Conservation (phyloP, 2,329 filamentous ascomycete genomes). For the Cladobotryum protrusum region DNA sequence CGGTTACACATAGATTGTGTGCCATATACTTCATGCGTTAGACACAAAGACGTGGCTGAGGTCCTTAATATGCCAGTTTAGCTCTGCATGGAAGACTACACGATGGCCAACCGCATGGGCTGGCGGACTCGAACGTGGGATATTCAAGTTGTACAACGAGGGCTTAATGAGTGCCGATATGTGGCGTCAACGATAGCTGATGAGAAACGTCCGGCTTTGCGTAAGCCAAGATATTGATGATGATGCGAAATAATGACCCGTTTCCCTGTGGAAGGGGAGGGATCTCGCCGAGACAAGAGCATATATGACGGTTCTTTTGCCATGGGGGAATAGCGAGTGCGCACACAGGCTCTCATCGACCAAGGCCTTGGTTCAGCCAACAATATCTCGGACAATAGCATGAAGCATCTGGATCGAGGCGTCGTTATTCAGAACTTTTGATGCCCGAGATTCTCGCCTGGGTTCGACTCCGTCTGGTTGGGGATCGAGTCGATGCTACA, state of each 20-base stretch:
- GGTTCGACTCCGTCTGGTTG: conserved; percentile 2
- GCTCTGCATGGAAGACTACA: neutral
- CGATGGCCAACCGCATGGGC: no score
- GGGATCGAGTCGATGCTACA: conserved; percentile 5
- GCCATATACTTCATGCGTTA: neutral
- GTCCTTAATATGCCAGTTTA: conserved; percentile 11
- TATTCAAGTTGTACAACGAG: neutral
- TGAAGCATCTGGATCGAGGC: neutral
- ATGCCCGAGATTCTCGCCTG: neutral
- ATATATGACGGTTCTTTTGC: neutral
- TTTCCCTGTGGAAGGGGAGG: neutral
- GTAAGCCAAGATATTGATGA: neutral
- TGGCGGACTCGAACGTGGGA: neutral
- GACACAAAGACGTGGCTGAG: conserved; percentile 7
- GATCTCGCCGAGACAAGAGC: neutral
- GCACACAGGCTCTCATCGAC: no score
- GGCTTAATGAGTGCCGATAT: neutral
- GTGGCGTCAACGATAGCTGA: neutral
- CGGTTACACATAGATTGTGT: conserved; percentile 11
- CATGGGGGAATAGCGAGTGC: no score
- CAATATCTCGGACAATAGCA: no score
- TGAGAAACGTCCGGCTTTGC: neutral
- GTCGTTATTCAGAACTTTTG: neutral
- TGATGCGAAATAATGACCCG: neutral
- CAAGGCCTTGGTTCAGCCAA: no score